Percentiles rank a stretch among this genome's conserved stretches.
These are phyloP conservation scores for Carex myosuroides DNA, from an alignment of 176 grass and related monocot species.

Conservation along the genomic window DNA sequence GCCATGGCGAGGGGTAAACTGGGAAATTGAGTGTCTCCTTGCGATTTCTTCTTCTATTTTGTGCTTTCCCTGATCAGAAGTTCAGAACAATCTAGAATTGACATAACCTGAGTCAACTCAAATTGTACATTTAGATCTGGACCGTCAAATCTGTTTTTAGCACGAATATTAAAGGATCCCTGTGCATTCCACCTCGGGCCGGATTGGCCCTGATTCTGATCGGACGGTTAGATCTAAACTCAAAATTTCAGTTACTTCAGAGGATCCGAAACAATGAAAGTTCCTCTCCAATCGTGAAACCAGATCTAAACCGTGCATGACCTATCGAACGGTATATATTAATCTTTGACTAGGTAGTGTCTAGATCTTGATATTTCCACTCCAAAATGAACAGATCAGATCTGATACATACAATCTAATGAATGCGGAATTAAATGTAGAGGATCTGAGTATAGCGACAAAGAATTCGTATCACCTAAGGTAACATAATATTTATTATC, in stretches of 20 bases:
- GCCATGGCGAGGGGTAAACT: neutral
- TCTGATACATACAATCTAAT: neutral
- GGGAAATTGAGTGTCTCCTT: neutral
- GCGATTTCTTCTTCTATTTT: neutral
- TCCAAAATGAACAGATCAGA: neutral
- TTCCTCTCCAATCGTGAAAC: neutral
- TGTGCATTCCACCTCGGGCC: no score
- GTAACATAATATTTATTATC: no score
- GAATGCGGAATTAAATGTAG: neutral
- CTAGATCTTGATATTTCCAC: neutral
- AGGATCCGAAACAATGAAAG: no score
- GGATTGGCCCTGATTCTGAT: no score
- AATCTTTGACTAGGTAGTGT: neutral
- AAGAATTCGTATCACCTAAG: no score
- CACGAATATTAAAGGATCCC: no score
- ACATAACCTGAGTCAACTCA: no score
- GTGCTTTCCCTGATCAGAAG: neutral
- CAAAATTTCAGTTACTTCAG: no score
- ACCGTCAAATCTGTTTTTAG: no score
- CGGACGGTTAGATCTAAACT: no score
- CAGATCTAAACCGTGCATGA: neutral
- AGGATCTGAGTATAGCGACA: neutral
- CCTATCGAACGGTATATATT: neutral
- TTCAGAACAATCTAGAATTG: no score
- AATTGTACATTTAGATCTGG: no score